phyloP scores from a whole-genome alignment of 805 yeast genomes.

The Wickerhamomyces chaumierensis region DNA sequence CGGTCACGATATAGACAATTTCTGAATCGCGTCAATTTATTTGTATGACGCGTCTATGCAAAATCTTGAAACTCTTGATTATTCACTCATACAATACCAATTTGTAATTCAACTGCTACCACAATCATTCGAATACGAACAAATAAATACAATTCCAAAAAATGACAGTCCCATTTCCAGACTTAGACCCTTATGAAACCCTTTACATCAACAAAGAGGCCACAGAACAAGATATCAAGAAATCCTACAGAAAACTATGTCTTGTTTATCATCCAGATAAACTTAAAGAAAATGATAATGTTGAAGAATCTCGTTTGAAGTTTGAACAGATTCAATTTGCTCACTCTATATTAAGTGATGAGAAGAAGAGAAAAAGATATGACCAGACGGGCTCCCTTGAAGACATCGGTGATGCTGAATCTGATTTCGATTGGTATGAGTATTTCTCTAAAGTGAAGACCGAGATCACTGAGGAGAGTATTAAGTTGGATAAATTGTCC shows the following conservation, averaged over 20 bases:
- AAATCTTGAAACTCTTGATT: too few species aligned
- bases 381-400: conserved; percentile 62
- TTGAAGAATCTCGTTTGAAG: conserved; percentile 22
- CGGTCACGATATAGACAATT: too few species aligned
- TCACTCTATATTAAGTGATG: conserved; percentile 56
- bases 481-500: conserved; percentile 52
- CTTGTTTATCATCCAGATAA: conserved; percentile 67
- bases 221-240: conserved; percentile 47
- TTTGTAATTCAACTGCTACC: too few species aligned
- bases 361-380: conserved; percentile 39
- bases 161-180: conserved; percentile 32
- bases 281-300: conserved; percentile 23
- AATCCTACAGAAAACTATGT: conserved; percentile 55
- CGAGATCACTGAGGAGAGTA: conserved; percentile 49
- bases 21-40: too few species aligned
- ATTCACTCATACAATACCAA: too few species aligned
- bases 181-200: conserved; percentile 51
- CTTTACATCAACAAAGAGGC: conserved; percentile 31
- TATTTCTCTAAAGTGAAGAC: conserved; percentile 35
- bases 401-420: conserved; percentile 23
- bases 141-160: background rate
- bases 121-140: too few species aligned
- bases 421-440: conserved; percentile 44
- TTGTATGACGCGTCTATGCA: too few species aligned
- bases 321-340: conserved; percentile 72